Base-by-base conservation (phyloP, 352 stramenopile species). In the Aphanomyces euteiches region DNA sequence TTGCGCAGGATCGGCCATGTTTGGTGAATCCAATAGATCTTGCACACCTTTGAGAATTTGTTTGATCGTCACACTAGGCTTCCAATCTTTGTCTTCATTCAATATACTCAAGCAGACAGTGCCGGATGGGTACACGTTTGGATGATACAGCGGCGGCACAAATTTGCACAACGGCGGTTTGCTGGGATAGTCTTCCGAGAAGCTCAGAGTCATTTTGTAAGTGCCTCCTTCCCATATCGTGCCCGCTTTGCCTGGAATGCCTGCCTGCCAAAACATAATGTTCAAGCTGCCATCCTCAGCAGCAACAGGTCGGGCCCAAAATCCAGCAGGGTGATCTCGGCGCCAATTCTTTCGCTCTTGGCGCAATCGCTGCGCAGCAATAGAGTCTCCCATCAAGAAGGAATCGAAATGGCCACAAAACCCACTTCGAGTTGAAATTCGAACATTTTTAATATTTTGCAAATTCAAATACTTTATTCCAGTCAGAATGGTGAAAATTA, bases 71-170 rank as follows among this genome's bases (percentile, higher is more conserved):
- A 98, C 92, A 28, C 95, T 97, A 34, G 97, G 97, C 76, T 98
- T 96, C 97, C 97, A 99, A 75, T 97, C 96, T 77, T 99, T 96
- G 83, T 99, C 97, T 83, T 99, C 97, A 77, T 99, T 99, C 45
- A 99, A 73, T 74, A 99, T 99, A 73, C 88, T 98, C 34, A 99
- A 79, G 79, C 97, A 99, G 57, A 99, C 97, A 3, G 97, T 99
- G 48, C 97, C 97, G 8, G 90, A 97, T 21, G 95, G 95, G 77
- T 98, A 98, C 50, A 98, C 93, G 73, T 98, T 98, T 37, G 95
- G 92, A 74, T 99, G 97, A 73, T 99, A 99, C 12, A 99, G 82
- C 45, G 96, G 95, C 43, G 97, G 96, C 28, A 96, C 88, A 84
- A 99, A 99, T 83, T 98, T 98, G 83, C 97, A 98, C 71, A 98